phyloP scores from a whole-genome alignment of 1,139 yeast species.

The Pichia sp. region DNA sequence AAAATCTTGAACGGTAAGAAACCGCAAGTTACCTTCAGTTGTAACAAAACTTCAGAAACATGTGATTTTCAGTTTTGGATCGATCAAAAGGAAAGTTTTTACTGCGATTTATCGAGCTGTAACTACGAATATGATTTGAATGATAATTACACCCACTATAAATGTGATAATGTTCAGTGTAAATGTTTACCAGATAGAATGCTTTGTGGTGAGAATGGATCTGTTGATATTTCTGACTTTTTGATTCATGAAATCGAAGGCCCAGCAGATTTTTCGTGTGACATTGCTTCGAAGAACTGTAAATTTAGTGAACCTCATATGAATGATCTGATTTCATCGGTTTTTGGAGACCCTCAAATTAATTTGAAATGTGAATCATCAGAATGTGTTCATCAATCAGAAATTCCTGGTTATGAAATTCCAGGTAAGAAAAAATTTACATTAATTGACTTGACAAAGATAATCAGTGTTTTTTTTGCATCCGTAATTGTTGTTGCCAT shows the following conservation, averaged over 20 bases:
- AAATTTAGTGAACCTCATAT: slow-evolving; percentile 89
- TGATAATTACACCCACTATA: slow-evolving; percentile 67
- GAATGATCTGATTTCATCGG: slow-evolving; percentile 83
- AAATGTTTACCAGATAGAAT: slow-evolving; percentile 85
- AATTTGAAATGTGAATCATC: slow-evolving; percentile 75
- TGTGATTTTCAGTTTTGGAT: slow-evolving; percentile 98
- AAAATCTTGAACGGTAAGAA: slow-evolving; percentile 69
- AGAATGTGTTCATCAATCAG: slow-evolving; percentile 87
- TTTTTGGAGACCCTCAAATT: slow-evolving; percentile 88
- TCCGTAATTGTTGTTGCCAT: slow-evolving; percentile 34
- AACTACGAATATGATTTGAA: slow-evolving; percentile 55
- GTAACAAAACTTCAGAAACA: slow-evolving; percentile 55
- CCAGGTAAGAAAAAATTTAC: slow-evolving; percentile 55
- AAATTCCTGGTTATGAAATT: slow-evolving; percentile 78
- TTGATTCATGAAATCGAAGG: slow-evolving; percentile 83
- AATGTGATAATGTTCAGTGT: slow-evolving; percentile 71
- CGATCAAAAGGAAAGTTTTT: slow-evolving; percentile 80
- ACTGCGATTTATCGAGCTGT: slow-evolving; percentile 73
- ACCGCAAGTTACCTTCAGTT: slow-evolving; percentile 90
- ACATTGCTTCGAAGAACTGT: slow-evolving; percentile 53
- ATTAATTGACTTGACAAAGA: slow-evolving; percentile 33
- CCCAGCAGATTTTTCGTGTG: slow-evolving; percentile 88
- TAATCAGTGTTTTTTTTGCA: slow-evolving; percentile 42
- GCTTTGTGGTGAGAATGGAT: slow-evolving; percentile 91
- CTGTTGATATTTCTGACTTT: slow-evolving; percentile 91